Percentiles rank a stretch among this genome's conserved stretches.
Conservation (phyloP, 1,284 basidiomycete species). For the Fomitopsis schrenkii region DNA sequence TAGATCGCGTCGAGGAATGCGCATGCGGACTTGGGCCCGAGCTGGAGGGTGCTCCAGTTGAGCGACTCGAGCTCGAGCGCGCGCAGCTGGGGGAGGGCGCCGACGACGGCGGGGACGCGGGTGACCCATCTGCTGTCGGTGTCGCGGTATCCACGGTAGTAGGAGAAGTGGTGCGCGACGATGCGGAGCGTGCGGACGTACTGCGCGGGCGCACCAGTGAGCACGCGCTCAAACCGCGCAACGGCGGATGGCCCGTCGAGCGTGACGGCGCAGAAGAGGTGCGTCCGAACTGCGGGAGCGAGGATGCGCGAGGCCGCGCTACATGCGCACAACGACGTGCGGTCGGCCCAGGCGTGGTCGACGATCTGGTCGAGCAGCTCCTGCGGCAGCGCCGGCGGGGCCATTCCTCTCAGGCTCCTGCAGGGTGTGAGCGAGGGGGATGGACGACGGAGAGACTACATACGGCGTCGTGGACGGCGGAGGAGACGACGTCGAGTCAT, state of each 20-base stretch:
- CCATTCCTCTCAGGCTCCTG: neutral
- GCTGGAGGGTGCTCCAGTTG: slow-evolving; percentile 13
- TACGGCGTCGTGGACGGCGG: neutral
- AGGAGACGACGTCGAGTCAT: too few species aligned
- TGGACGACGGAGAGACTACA: too few species aligned
- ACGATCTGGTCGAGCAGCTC: slow-evolving; percentile 33
- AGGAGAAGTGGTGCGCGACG: slow-evolving; percentile 12
- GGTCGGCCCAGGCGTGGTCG: slow-evolving; percentile 32
- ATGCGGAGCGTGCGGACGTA: slow-evolving; percentile 16
- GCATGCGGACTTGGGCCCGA: neutral
- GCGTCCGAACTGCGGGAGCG: slow-evolving; percentile 30
- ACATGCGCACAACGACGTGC: slow-evolving; percentile 26
- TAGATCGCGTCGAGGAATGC: slow-evolving; percentile 4
- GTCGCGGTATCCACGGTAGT: neutral
- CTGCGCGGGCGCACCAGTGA: slow-evolving; percentile 6
- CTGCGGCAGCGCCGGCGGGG: slow-evolving; percentile 2
- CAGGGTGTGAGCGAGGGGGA: neutral
- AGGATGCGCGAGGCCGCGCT: slow-evolving; percentile 30
- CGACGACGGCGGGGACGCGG: slow-evolving; percentile 12
- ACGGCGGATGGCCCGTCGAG: slow-evolving; percentile 9
- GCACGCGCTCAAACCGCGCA: slow-evolving; percentile 14
- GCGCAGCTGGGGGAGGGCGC: slow-evolving; percentile 8
- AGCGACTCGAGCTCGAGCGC: slow-evolving; percentile 15
- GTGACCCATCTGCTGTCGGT: slow-evolving; percentile 9
- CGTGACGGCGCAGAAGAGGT: slow-evolving; percentile 27